Conservation (phyloP, 495 filamentous ascomycete genomes). For the Penicillium steckii region DNA sequence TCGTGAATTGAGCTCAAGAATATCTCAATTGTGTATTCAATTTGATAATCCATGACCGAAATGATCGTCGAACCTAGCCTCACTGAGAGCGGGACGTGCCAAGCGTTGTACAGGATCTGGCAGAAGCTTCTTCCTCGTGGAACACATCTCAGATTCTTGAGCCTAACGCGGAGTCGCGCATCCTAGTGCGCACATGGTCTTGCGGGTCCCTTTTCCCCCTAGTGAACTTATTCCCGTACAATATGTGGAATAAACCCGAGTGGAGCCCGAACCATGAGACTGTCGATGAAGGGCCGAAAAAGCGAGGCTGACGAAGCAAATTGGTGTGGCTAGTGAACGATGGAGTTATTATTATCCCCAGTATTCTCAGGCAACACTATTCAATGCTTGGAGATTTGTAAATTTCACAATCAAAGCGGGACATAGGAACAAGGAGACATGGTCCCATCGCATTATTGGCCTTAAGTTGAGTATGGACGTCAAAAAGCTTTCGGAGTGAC, state of each 20-base stretch:
- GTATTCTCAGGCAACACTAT: slow-evolving; percentile 17
- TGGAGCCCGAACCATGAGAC: neutral
- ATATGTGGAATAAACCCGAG: neutral
- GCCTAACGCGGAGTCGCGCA: neutral
- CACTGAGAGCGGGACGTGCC: slow-evolving; percentile 2
- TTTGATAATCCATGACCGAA: no score
- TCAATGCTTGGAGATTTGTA: neutral
- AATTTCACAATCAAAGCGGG: neutral
- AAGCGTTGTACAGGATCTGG: slow-evolving; percentile 5
- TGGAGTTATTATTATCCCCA: slow-evolving; percentile 5
- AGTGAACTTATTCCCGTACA: neutral
- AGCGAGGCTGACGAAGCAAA: slow-evolving; percentile 12
- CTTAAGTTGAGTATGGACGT: neutral
- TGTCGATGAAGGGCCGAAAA: neutral
- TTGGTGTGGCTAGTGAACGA: slow-evolving; percentile 14
- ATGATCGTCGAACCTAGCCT: slow-evolving; percentile 14
- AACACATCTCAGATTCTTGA: slow-evolving; percentile 4
- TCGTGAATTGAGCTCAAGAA: neutral
- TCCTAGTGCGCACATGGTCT: slow-evolving; percentile 12
- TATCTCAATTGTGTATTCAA: no score
- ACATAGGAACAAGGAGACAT: neutral
- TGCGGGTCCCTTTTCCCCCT: neutral
- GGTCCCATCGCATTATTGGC: neutral
- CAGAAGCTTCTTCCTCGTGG: slow-evolving; percentile 20
- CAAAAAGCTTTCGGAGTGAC: slow-evolving; percentile 11